Percentiles rank a stretch among this genome's conserved stretches.
Conservation (phyloP, 2,329 filamentous ascomycete genomes). For the Nothomitra cinnamomea region DNA sequence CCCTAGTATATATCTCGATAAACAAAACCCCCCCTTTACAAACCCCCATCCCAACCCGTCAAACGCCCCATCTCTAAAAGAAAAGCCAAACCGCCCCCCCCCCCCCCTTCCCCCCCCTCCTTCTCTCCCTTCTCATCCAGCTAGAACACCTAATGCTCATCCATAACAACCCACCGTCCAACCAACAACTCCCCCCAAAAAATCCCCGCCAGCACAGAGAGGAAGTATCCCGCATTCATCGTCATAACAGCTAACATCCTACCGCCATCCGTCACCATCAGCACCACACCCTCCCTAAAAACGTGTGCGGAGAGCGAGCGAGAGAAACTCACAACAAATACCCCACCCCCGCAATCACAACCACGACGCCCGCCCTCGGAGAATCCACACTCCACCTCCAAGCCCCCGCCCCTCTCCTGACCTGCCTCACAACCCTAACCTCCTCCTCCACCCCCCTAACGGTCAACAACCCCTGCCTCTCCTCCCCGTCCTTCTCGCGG, state of each 20-base stretch:
- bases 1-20: too few species aligned
- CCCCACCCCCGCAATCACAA: slow-evolving; percentile 55
- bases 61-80: too few species aligned
- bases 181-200: slow-evolving; percentile 77
- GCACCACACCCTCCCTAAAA: neutral
- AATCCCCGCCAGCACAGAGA: slow-evolving; percentile 58
- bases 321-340: slow-evolving; percentile 58
- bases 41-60: too few species aligned
- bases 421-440: slow-evolving; percentile 53
- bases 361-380: slow-evolving; percentile 52
- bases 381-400: slow-evolving; percentile 74
- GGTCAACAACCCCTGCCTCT: slow-evolving; percentile 47
- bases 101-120: too few species aligned
- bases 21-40: too few species aligned
- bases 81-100: too few species aligned
- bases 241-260: slow-evolving; percentile 93
- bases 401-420: slow-evolving; percentile 37
- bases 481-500: slow-evolving; percentile 41
- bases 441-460: slow-evolving; percentile 68
- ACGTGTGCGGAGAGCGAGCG: slow-evolving; percentile 10
- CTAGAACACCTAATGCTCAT: too few species aligned
- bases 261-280: slow-evolving; percentile 10
- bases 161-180: slow-evolving; percentile 44
- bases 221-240: slow-evolving; percentile 70
- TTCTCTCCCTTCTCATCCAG: too few species aligned